Base-by-base conservation (phyloP, 441 rosid genomes). In the Biscutella auriculata region DNA sequence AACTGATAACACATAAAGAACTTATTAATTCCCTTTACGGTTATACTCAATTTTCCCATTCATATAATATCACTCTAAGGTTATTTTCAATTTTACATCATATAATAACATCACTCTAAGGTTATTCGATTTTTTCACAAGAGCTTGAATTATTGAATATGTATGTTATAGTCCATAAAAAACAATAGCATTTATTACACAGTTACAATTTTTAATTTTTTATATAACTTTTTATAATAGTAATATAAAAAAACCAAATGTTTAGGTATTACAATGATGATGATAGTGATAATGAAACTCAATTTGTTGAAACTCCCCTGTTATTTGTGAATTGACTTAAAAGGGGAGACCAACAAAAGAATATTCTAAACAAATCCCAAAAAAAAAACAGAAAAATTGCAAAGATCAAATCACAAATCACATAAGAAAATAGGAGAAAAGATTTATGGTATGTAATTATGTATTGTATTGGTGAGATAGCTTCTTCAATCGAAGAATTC, bases 401-500 rank as follows among this genome's bases (percentile, higher is more conserved):
- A 44, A 53, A 47, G 40, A 67, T 53, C 40, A 67, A 60, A 60
- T 67, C 62, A 67, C 62, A 60, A 60, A 57, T 57, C 51, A 57
- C 49, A 40, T 44, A 29, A 25, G 25, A 53, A 57, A 49, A 32
- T 40, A 21, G 30, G 53, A 62, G 35, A 32, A 34, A n/a, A 16
- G 3, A 57, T 52, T 8, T 21, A 57, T 51, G 53, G 39, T 58
- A 49, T 52, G 21, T 33, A 8, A n/a, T n/a, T 51, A 62, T 21
- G 53, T 44, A 60, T 66, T 53, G 21, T 58, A 37, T 48, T 33
- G 5, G 8, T 48, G n/a, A n/a, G n/a, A n/a, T 17, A 48, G 54
- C 71, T 81, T 69, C n/a, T n/a, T n/a, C n/a, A 85, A 57, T 84
- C 84, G 58, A 82, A 88, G 70, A 91, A 79, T 58, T 91, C 98